phyloP scores from a whole-genome alignment of 177 flowering plant species.

The Telopea speciosissima region DNA sequence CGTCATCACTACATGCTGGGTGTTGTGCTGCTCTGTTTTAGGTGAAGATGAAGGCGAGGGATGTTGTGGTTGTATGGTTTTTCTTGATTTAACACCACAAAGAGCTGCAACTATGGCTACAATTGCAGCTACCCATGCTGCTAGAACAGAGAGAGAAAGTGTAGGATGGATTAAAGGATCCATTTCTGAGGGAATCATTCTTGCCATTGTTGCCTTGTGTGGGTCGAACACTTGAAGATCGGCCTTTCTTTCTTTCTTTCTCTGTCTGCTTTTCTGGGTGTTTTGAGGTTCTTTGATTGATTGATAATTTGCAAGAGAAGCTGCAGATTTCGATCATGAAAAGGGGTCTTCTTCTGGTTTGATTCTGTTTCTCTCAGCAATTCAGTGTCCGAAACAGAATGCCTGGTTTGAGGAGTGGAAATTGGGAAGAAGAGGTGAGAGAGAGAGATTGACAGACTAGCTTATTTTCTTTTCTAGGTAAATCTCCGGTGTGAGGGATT shows the following conservation, averaged over 20 bases:
- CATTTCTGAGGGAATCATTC: conserved; percentile 24
- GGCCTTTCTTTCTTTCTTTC: too few species aligned
- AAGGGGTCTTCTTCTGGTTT: background rate
- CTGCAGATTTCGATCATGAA: background rate
- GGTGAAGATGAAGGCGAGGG: conserved; percentile 9
- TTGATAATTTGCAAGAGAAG: background rate
- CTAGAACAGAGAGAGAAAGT: conserved; percentile 18
- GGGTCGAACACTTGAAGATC: too few species aligned
- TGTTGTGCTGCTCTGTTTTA: background rate
- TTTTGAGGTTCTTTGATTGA: background rate
- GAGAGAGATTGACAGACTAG: background rate
- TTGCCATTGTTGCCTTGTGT: conserved; percentile 45
- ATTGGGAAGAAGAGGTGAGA: conserved; percentile 21
- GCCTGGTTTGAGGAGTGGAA: conserved; percentile 22
- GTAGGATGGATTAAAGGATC: conserved; percentile 19
- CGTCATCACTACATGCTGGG: background rate
- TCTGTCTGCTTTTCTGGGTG: background rate
- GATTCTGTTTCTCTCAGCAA: background rate
- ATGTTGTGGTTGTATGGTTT: conserved; percentile 2
- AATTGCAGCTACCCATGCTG: conserved; percentile 19
- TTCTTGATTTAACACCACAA: conserved; percentile 23
- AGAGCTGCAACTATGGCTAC: conserved; percentile 28
- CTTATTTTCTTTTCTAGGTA: background rate
- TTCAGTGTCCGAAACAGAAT: conserved; percentile 15
- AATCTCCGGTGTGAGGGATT: background rate